These are phyloP conservation scores for Endocalyx cinctus DNA, from an alignment of 2,329 filamentous ascomycete species.

Conservation along the genomic window DNA sequence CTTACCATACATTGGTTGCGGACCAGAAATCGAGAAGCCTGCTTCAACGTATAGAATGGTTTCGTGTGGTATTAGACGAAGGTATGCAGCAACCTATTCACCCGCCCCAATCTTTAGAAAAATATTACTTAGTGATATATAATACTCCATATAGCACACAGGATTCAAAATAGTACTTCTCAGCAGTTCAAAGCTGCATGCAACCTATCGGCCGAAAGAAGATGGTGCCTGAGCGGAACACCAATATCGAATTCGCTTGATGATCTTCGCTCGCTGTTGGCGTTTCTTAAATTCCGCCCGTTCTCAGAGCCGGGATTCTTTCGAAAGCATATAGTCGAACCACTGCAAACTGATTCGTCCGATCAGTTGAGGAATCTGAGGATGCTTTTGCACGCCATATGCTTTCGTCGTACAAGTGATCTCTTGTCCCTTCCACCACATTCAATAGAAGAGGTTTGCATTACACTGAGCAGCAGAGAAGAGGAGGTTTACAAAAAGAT, in stretches of 20 bases:
- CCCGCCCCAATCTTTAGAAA: neutral
- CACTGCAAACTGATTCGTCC: slow-evolving; percentile 3
- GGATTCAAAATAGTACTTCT: slow-evolving; percentile 6
- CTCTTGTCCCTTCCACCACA: slow-evolving; percentile 3
- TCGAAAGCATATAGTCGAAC: slow-evolving; percentile 9
- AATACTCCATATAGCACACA: slow-evolving; percentile 5
- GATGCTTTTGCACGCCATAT: slow-evolving; percentile 1
- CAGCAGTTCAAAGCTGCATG: slow-evolving; percentile 6
- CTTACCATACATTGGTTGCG: slow-evolving; percentile 4
- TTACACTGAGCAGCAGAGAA: neutral
- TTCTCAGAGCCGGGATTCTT: slow-evolving; percentile 2
- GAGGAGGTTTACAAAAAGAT: slow-evolving; percentile 5
- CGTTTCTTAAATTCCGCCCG: slow-evolving; percentile 2
- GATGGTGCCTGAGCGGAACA: slow-evolving; percentile 9
- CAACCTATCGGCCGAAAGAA: neutral
- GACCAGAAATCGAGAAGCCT: neutral
- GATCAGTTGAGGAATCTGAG: slow-evolving; percentile 2
- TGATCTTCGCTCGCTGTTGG: slow-evolving; percentile 4
- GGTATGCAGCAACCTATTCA: neutral
- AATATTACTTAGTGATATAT: too few species aligned
- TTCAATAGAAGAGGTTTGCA: neutral
- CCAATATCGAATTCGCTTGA: slow-evolving; percentile 7
- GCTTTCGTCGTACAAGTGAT: slow-evolving; percentile 7
- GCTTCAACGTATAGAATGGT: slow-evolving; percentile 5
- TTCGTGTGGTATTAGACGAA: slow-evolving; percentile 9